A percentile compares a stretch with the other conserved stretches of the same genome.
phyloP scores from a whole-genome alignment of 148 eudicot genomes.

The Polygonum aviculare region DNA sequence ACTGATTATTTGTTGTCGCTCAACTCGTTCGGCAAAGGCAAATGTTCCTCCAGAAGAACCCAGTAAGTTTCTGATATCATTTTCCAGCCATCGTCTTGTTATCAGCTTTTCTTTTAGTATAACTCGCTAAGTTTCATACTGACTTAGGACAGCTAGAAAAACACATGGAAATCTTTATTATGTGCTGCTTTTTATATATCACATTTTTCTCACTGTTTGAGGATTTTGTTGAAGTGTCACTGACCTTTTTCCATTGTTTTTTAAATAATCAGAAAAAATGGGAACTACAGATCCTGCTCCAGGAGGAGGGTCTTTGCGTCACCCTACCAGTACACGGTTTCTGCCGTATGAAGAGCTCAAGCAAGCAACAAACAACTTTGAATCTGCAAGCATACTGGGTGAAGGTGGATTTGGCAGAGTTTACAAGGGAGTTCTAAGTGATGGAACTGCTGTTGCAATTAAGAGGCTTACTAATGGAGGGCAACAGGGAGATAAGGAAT shows the following conservation, averaged over 20 bases:
- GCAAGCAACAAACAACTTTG: constrained; percentile 88
- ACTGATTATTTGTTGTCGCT: constrained; percentile 39
- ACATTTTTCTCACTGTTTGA: neutral
- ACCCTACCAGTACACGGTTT: constrained; percentile 86
- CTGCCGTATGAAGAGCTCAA: constrained; percentile 81
- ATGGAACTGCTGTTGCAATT: constrained; percentile 89
- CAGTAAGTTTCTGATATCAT: constrained; percentile 32
- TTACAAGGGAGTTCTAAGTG: constrained; percentile 77
- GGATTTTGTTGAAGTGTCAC: constrained; percentile 3
- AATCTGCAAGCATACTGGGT: constrained; percentile 64
- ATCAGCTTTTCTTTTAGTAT: neutral
- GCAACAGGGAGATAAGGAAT: constrained; percentile 89
- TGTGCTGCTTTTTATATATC: neutral
- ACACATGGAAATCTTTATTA: neutral
- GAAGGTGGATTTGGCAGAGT: constrained; percentile 98
- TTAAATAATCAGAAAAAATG: constrained; percentile 32
- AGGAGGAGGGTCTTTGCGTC: constrained; percentile 59
- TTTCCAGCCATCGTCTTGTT: neutral
- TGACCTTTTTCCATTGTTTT: neutral
- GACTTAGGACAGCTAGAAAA: neutral
- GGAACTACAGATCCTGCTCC: constrained; percentile 41
- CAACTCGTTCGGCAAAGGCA: constrained; percentile 35
- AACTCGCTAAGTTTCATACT: neutral
- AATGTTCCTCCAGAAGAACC: constrained; percentile 42
- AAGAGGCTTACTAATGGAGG: constrained; percentile 88